Conservation (phyloP, 164 flowering plant genomes). For the Brasenia schreberi region DNA sequence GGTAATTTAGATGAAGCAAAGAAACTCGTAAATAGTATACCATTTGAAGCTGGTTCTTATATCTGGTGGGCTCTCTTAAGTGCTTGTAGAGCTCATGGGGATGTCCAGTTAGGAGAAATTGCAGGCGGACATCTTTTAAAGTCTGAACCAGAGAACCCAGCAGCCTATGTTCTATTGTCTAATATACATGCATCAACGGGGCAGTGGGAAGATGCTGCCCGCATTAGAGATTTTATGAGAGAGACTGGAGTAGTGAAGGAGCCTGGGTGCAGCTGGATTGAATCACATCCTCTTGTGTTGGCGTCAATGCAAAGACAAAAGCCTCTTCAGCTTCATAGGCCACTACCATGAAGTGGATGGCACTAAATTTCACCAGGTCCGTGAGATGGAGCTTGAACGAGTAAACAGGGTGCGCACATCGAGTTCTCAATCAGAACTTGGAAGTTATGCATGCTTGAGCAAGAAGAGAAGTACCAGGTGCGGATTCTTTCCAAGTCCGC, state of each 20-base stretch:
- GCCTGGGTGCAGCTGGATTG: constrained; percentile 50
- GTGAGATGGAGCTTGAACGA: too few species aligned
- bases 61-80: constrained; percentile 53
- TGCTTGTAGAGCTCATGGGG: constrained; percentile 53
- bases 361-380: too few species aligned
- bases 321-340: too few species aligned
- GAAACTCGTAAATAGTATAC: constrained; percentile 17
- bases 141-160: constrained; percentile 31
- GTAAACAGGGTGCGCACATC: too few species aligned
- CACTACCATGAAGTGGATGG: too few species aligned
- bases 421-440: too few species aligned
- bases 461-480: too few species aligned
- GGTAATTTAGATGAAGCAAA: constrained; percentile 50
- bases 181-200: constrained; percentile 47
- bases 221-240: constrained; percentile 27
- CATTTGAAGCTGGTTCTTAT: constrained; percentile 17
- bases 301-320: too few species aligned
- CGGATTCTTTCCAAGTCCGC: too few species aligned
- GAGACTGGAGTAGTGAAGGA: constrained; percentile 25
- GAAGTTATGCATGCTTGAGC: too few species aligned
- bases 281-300: background rate
- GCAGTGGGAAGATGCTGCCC: constrained; percentile 54
- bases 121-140: constrained; percentile 37
- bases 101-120: constrained; percentile 40
- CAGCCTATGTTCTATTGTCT: constrained; percentile 40